Percentiles rank a stretch among this genome's conserved stretches.
Evolutionary conservation across 1,284 basidiomycete species (phyloP).

Genomic region (Ceratobasidium sp.): DNA sequence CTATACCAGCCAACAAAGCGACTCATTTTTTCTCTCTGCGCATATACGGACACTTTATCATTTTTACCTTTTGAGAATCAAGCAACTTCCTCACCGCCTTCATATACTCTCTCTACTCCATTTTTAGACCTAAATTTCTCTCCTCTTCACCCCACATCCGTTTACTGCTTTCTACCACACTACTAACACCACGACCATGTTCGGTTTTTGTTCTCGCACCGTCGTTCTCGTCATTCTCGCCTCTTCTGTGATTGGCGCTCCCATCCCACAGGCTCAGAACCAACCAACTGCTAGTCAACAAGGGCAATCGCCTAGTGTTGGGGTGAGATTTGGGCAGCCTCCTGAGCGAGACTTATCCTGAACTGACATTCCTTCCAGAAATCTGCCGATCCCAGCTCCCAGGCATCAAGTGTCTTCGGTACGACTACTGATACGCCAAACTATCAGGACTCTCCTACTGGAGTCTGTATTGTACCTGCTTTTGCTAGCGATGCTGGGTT

Average conservation of each 20-base stretch:
- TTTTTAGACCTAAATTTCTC: background rate
- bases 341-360: too few relatives aligned
- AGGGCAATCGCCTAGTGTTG: too few relatives aligned
- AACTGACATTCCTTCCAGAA: too few relatives aligned
- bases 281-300: background rate
- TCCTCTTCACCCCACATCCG: background rate
- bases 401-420: background rate
- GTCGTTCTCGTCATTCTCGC: background rate
- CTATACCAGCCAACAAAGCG: background rate
- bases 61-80: too few relatives aligned
- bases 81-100: background rate
- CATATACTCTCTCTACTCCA: background rate
- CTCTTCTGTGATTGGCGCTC: background rate
- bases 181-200: background rate
- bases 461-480: background rate
- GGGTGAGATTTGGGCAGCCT: too few relatives aligned
- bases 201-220: background rate
- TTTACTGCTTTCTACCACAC: background rate
- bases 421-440: background rate
- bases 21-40: background rate
- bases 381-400: background rate
- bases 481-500: background rate
- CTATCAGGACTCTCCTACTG: background rate
- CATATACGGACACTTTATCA: background rate
- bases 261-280: background rate